Evolutionary conservation across 192 early-diverging fungal species (phyloP).

Genomic region (Gaertneriomyces semiglobifer): DNA sequence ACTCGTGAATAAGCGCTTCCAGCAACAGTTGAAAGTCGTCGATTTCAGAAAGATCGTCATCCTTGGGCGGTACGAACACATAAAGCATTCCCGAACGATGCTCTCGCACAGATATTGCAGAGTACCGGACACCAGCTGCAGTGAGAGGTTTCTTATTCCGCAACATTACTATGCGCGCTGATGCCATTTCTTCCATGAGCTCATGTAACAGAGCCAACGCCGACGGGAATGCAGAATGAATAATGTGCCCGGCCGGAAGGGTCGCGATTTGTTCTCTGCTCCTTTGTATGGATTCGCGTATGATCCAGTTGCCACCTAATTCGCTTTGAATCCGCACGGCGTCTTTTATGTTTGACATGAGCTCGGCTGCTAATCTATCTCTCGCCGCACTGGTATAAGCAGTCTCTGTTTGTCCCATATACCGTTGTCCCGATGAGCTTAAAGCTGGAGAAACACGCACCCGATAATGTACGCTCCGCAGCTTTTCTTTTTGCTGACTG

Average conservation of each 20-base stretch:
- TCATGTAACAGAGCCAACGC: not conserved
- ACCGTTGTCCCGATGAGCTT: conserved; percentile 36
- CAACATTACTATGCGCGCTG: not conserved
- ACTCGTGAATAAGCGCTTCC: conserved; percentile 32
- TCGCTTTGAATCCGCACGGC: not conserved
- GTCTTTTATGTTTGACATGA: not conserved
- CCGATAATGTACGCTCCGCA: conserved; percentile 32
- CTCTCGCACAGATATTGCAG: conserved; percentile 11
- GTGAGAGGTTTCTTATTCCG: not conserved
- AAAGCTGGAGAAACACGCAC: conserved; percentile 32
- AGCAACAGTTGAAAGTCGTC: conserved; percentile 5
- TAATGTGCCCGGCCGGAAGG: conserved; percentile 10
- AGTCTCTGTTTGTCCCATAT: conserved; percentile 21
- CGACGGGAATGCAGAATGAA: conserved; percentile 16
- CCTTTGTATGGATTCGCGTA: conserved; percentile 1
- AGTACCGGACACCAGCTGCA: conserved; percentile 7
- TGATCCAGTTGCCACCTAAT: not conserved
- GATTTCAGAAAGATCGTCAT: not conserved
- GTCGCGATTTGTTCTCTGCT: not conserved
- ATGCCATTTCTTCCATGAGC: not conserved
- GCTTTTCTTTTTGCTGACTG: conserved; percentile 18
- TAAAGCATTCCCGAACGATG: conserved; percentile 1
- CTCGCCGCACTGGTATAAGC: not conserved
- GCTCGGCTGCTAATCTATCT: not conserved
- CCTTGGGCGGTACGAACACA: conserved; percentile 10